Conservation (phyloP, 768 basidiomycete genomes). For the Pleurotus salmoneostramineus region DNA sequence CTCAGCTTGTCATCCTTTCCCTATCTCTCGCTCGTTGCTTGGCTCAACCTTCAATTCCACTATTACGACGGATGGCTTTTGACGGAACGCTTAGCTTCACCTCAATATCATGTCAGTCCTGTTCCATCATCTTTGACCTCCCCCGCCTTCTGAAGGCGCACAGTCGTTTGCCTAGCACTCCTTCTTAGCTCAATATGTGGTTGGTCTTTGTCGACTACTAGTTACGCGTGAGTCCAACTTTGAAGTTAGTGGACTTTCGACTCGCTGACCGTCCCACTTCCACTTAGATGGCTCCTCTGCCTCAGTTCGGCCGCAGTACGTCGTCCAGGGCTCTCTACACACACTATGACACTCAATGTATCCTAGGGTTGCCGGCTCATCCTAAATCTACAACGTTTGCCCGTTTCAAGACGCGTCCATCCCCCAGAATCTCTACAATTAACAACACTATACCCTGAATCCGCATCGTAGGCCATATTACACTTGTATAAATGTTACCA, state of each 20-base stretch:
- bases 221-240: constrained; percentile 7
- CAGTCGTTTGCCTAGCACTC: constrained; percentile 9
- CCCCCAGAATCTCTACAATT: constrained; percentile 7
- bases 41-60: constrained; percentile 1
- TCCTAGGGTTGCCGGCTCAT: constrained; percentile 14
- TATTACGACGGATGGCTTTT: constrained; percentile 9
- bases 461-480: neutral
- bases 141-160: neutral
- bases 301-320: constrained; percentile 9
- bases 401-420: neutral
- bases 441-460: constrained; percentile 8
- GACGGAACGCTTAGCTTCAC: constrained; percentile 13
- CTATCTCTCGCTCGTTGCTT: constrained; percentile 8
- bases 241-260: neutral
- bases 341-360: neutral
- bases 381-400: constrained; percentile 12
- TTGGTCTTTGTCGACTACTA: constrained; percentile 1
- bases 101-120: constrained; percentile 7
- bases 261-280: neutral
- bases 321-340: neutral
- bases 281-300: constrained; percentile 10
- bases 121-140: neutral
- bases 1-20: constrained; percentile 9
- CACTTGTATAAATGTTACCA: no score
- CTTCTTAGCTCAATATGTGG: constrained; percentile 8